Evolutionary conservation across 345 rosid genomes (phyloP), one percentile per base, ranked within the genome.

Genomic region (Eucalyptus erythrocorys): DNA sequence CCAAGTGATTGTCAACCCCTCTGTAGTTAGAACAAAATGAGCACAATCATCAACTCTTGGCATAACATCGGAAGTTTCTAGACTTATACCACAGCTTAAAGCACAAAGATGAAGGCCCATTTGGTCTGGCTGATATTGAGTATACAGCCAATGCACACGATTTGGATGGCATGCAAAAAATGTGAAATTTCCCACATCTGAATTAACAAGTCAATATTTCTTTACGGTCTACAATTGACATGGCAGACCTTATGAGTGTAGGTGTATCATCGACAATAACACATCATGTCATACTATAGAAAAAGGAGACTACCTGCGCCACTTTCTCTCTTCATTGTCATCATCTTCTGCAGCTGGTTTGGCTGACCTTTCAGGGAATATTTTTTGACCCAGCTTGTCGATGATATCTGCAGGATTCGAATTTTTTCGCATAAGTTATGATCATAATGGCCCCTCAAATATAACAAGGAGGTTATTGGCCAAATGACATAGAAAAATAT

Each of bases 1-100:
- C 94, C 89, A 93, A 88, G 89, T 93, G 94, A 88, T 76, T 87
- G 85, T 93, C 94, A 40, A 91, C 94, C 94, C 93, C 92, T 89
- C 94, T 91, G 71, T 85, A 88, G 68, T 61, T 61, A 61, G 71
- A 61, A 30, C 71, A 61, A 30, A 61, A 61, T 61, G 34, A 61
- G 71, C 71, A 61, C 71, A 61, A 30, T 61, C 71, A 61, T 61
- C 34, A 61, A 61, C 71, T 61, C 71, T 61, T 13, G 30, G 71
- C 17, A 57, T 26, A 61, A 61, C 6, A 61, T 61, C 4, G 34
- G 8, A 61, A 61, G 71, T 30, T 61, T 30, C 34, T 61, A 61
- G 34, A 27, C 71, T 61, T 13, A 30, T 30, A 61, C 71, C 30
- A 30, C 14, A 26, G n/a, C 32, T 61, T 30, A 61, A 61, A 61